phyloP scores from a whole-genome alignment of 140 eudicot species.

The Erigeron philadelphicus region DNA sequence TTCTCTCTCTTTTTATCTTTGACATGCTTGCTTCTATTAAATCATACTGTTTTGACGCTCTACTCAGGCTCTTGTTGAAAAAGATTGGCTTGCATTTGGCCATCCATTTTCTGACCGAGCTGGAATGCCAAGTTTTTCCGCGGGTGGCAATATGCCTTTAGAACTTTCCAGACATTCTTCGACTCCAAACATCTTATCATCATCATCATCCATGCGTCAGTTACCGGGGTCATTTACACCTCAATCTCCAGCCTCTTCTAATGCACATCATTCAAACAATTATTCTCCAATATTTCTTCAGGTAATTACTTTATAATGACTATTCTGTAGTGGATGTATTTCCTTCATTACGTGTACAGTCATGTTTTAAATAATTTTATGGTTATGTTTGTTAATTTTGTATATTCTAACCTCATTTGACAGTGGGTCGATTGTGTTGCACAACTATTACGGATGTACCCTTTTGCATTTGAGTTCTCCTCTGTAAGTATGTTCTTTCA shows the following conservation, averaged over 20 bases:
- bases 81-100: conserved; percentile 98
- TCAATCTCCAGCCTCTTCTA: conserved; percentile 44
- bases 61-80: conserved; percentile 85
- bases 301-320: conserved; percentile 30
- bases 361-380: background rate
- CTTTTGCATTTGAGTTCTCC: conserved; percentile 89
- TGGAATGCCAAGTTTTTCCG: conserved; percentile 68
- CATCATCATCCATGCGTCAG: conserved; percentile 62
- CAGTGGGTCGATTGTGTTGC: conserved; percentile 99
- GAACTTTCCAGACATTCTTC: conserved; percentile 75
- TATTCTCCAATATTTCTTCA: conserved; percentile 89
- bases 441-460: conserved; percentile 88
- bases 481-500: conserved; percentile 50
- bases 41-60: background rate
- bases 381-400: conserved; percentile 13
- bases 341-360: background rate
- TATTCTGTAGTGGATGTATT: background rate
- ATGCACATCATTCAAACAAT: conserved; percentile 46
- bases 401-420: conserved; percentile 24
- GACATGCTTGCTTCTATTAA: background rate
- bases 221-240: conserved; percentile 53
- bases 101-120: conserved; percentile 95
- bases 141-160: conserved; percentile 42
- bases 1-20: background rate
- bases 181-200: conserved; percentile 58